A percentile compares a stretch with the other conserved stretches of the same genome.
phyloP scores from a whole-genome alignment of 148 eudicot species.

The Polygonum maritimum region DNA sequence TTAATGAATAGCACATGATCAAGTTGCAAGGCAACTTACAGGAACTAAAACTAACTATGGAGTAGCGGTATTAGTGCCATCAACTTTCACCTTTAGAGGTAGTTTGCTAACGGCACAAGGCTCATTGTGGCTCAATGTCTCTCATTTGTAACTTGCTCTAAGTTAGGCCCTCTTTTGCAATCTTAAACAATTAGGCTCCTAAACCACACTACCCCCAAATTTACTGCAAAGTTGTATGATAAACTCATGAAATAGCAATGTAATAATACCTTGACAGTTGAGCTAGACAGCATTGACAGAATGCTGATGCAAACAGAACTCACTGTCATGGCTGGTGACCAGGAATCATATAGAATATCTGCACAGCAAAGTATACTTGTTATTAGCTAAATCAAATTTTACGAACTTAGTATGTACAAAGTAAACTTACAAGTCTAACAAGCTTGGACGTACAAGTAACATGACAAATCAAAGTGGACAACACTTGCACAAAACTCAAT shows the following conservation, averaged over 20 bases:
- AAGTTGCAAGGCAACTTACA: neutral
- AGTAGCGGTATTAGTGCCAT: too few species aligned
- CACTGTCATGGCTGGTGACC: constrained; percentile 79
- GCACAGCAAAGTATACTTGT: constrained; percentile 14
- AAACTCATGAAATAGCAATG: constrained; percentile 2
- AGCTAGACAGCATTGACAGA: constrained; percentile 66
- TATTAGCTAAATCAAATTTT: neutral
- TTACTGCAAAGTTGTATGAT: neutral
- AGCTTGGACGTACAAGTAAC: neutral
- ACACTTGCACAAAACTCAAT: neutral
- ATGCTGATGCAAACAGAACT: constrained; percentile 70
- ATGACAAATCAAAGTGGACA: neutral
- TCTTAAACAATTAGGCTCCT: neutral
- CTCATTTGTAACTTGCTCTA: neutral
- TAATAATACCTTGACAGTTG: constrained; percentile 42
- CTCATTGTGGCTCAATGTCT: too few species aligned
- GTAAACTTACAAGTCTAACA: neutral
- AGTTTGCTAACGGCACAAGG: too few species aligned
- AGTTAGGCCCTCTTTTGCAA: neutral
- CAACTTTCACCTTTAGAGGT: too few species aligned
- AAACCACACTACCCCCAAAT: neutral
- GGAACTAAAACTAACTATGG: neutral
- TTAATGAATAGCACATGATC: neutral
- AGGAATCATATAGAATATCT: constrained; percentile 65
- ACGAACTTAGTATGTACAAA: neutral